Evolutionary conservation across 2,329 filamentous ascomycete species (phyloP), one percentile per base, ranked within the genome.

Genomic region (Ploettnerulaceae sp.): DNA sequence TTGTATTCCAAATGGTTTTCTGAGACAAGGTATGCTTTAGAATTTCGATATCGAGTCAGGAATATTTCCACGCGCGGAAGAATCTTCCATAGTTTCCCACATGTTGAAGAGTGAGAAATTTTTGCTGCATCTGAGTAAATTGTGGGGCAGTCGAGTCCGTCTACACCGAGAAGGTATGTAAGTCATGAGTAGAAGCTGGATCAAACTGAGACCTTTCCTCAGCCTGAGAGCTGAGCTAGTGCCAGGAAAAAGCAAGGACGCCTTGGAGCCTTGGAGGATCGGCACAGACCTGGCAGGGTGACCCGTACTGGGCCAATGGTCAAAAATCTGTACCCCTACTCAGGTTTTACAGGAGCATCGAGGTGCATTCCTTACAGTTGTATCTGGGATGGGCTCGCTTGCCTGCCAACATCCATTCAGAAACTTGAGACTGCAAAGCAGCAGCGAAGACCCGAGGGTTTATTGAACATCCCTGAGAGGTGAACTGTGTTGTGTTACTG

Each of bases 181-280:
- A 21, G 37, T 21, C 17, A 22, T 40, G n/a, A n/a, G 2, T 12
- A 29, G 17, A 29, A 3, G 11, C 12, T 8, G 20, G 20, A 8
- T 22, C 37, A 24, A 40, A 29, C 31, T 24, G 22, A 26, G 14
- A 29, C 9, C 25, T 40, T 29, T 31, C 31, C 37, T 26, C 25
- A 31, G 15, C 11, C 25, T 29, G 4, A 18, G 14, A 40, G 25
- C 37, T 21, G 24, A 31, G 37, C 25, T 29, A 12, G 25, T 29
- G 25, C 17, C 25, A 5, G 17, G 20, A 25, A 39, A 39, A 40
- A 40, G 37, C 25, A 31, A 40, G 37, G 37, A 31, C 37, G n/a
- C n/a, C n/a, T n/a, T n/a, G n/a, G n/a, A n/a, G 25, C 37, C 37
- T 40, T 29, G 37, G 25, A 22, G 37, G 37, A 40, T 40, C 25